Evolutionary conservation across 2,329 filamentous ascomycete species (phyloP).

Genomic region (Diplodia intermedia): DNA sequence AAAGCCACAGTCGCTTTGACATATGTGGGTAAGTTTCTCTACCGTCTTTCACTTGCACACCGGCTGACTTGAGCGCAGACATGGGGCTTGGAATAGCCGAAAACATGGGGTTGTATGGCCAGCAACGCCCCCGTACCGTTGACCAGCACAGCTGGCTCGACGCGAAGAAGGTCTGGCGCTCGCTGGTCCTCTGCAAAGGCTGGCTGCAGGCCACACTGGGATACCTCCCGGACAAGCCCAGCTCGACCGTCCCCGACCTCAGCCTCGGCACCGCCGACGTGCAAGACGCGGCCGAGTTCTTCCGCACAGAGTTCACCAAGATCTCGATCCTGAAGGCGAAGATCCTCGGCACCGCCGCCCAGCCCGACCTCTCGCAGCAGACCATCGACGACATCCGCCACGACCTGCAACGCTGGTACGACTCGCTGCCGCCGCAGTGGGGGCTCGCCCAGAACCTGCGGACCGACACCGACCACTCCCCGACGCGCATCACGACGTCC

Average conservation of each 20-base stretch:
- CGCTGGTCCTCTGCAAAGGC: background rate
- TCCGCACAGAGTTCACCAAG: slow-evolving; percentile 12
- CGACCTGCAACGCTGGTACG: background rate
- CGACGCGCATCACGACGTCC: background rate
- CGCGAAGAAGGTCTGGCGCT: background rate
- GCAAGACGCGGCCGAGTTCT: background rate
- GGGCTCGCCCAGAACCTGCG: background rate
- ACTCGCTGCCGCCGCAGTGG: background rate
- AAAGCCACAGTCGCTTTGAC: slow-evolving; percentile 37
- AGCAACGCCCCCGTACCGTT: background rate
- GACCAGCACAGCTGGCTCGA: background rate
- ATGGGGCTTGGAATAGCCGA: slow-evolving; percentile 2
- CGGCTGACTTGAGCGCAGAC: background rate
- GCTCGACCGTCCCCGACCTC: background rate
- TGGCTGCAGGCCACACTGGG: slow-evolving; percentile 1
- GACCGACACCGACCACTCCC: background rate
- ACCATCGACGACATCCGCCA: background rate
- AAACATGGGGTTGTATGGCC: background rate
- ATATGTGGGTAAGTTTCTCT: slow-evolving; percentile 35
- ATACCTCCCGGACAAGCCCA: background rate
- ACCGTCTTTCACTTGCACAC: background rate
- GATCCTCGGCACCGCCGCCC: background rate
- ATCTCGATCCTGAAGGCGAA: background rate
- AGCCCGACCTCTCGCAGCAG: background rate
- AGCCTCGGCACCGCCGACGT: background rate